Evolutionary conservation across 345 rosid species (phyloP), one percentile per base, ranked within the genome.

Genomic region (Clausena lansium): DNA sequence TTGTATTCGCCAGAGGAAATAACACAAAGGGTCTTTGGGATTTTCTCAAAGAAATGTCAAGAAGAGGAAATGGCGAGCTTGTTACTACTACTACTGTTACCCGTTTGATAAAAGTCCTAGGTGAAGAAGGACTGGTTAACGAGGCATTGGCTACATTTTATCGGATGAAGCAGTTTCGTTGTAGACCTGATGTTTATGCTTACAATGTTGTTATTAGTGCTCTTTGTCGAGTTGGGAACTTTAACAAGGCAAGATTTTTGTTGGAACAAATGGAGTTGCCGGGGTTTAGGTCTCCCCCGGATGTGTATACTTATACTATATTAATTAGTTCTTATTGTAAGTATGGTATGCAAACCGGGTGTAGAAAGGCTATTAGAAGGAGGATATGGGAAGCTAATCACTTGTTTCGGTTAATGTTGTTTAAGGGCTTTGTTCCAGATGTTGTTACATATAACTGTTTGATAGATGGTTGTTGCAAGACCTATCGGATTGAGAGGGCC

Each of bases 91-190:
- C 79, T 72, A 83, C 93, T 8, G 38, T 93, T 63, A 95, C 97
- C 74, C 89, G 97, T 89, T 95, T 93, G 97, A 91, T 95, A 69
- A 95, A 95, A 91, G 94, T 91, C 75, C 88, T 93, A 78, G 98
- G 91, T 78, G 95, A 95, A 78, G 95, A 95, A 86, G 98, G 98
- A 30, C 81, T 91, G 55, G 95, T 89, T 20, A 85, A 88, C 32
- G 94, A 93, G 78, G 94, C 95, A 15, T 79, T 92, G 80, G 79
- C 87, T 76, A 79, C 83, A 0, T 92, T 95, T 74, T 90, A 90
- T 55, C 79, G 97, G 82, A 91, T 93, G 92, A 95, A 91, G 81
- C 90, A 89, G 74, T 88, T 84, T 54, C 90, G 76, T 20, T 92
- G 95, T 76, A 91, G 89, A 75, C 97, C 91, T 3, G 98, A 95